Percentiles rank a stretch among this genome's conserved stretches.
Conservation (phyloP, 2,329 filamentous ascomycete species). For the Talaromyces sp. region DNA sequence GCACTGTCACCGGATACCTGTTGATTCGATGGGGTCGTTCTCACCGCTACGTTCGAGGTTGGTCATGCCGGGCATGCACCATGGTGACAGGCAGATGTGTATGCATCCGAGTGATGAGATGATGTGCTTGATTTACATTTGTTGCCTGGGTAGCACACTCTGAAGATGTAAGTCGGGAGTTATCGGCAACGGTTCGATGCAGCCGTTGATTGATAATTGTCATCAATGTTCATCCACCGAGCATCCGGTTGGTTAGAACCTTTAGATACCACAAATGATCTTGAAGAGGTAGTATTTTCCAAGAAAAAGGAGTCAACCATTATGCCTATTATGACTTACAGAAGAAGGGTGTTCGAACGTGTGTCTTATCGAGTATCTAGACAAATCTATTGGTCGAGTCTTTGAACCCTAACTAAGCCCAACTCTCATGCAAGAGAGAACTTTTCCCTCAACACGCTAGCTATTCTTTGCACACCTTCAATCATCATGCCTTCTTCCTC, state of each 20-base stretch:
- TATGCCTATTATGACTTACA: not conserved
- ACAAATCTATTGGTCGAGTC: not conserved
- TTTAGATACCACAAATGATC: not conserved
- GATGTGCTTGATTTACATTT: not conserved
- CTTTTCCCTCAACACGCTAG: not conserved
- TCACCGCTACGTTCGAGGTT: not conserved
- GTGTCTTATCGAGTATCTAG: too few species aligned
- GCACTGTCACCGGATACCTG: not conserved
- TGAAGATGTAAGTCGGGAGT: not conserved
- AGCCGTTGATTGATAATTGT: not conserved
- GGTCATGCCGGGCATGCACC: not conserved
- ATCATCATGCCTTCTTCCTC: not conserved
- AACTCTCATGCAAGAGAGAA: not conserved
- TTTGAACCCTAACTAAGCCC: too few species aligned
- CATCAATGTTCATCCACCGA: not conserved
- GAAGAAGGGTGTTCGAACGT: not conserved
- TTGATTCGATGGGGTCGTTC: not conserved
- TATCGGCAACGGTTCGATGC: not conserved
- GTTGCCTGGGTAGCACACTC: not conserved
- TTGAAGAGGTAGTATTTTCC: not conserved
- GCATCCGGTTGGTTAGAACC: not conserved
- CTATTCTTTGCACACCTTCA: slow-evolving; percentile 1
- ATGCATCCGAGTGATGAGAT: not conserved
- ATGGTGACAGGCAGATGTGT: not conserved
- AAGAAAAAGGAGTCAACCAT: not conserved